Percentiles rank a stretch among this genome's conserved stretches.
These are phyloP conservation scores for Strobilomyces echinocephalus DNA, from an alignment of 768 basidiomycete species.

Conservation along the genomic window DNA sequence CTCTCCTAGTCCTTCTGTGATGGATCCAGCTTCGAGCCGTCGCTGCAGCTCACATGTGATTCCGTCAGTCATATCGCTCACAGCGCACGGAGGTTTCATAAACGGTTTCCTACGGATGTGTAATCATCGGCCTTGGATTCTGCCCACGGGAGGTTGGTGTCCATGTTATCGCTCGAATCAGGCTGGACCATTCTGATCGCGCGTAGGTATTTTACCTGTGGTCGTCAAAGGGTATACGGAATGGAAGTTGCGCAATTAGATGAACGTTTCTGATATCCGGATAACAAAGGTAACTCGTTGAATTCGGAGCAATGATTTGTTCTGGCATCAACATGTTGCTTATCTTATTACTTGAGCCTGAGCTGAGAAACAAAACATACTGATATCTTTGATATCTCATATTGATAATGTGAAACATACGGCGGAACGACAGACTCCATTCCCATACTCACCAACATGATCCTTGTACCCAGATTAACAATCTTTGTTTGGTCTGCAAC, in stretches of 20 bases:
- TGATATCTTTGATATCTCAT: too few relatives aligned
- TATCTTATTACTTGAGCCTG: too few relatives aligned
- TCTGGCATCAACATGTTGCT: too few relatives aligned
- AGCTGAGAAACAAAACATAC: too few relatives aligned
- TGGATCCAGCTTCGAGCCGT: neutral
- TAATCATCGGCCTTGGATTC: constrained; percentile 37
- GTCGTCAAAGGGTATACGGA: constrained; percentile 15
- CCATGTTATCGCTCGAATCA: too few relatives aligned
- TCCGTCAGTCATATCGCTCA: constrained; percentile 56
- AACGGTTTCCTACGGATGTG: constrained; percentile 34
- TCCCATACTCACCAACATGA: too few relatives aligned
- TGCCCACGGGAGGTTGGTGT: constrained; percentile 63
- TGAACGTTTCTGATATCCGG: neutral
- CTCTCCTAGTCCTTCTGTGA: neutral
- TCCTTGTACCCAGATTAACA: too few relatives aligned
- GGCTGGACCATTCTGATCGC: neutral
- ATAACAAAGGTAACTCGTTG: neutral
- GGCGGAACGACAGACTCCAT: too few relatives aligned
- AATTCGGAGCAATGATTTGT: neutral
- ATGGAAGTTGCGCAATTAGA: constrained; percentile 2
- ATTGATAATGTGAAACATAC: too few relatives aligned
- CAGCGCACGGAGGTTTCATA: constrained; percentile 61
- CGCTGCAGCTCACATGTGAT: neutral
- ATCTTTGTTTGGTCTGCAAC: too few relatives aligned
- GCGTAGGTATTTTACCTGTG: constrained; percentile 24